Conservation (phyloP, 2,329 filamentous ascomycete genomes). For the Ophiostoma populinum region DNA sequence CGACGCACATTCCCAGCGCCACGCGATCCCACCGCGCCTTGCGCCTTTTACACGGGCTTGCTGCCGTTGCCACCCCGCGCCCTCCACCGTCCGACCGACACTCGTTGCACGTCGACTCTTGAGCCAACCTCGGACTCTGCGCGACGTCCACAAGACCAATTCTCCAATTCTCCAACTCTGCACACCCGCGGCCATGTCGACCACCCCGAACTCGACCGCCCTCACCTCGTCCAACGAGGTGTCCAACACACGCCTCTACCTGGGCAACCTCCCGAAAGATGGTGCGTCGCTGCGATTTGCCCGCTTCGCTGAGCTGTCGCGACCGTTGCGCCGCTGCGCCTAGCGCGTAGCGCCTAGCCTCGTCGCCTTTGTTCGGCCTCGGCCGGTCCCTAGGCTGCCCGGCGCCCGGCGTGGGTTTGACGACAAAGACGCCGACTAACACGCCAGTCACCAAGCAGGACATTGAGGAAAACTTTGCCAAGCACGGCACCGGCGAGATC, state of each 20-base stretch:
- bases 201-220: slow-evolving; percentile 2
- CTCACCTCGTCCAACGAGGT: slow-evolving; percentile 44
- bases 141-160: too few relatives aligned
- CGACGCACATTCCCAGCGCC: too few relatives aligned
- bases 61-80: too few relatives aligned
- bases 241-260: slow-evolving; percentile 84
- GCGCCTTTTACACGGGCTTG: too few relatives aligned
- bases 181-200: slow-evolving; percentile 9
- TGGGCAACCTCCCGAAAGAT: slow-evolving; percentile 77
- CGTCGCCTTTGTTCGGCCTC: slow-evolving; percentile 23
- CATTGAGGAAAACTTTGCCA: slow-evolving; percentile 87
- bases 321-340: too few relatives aligned
- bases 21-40: too few relatives aligned
- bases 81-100: too few relatives aligned
- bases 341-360: too few relatives aligned
- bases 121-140: too few relatives aligned
- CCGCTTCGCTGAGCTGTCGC: not conserved
- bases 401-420: too few relatives aligned
- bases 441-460: slow-evolving; percentile 80
- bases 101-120: too few relatives aligned
- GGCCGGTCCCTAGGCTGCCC: slow-evolving; percentile 1
- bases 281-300: slow-evolving; percentile 34
- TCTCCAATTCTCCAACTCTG: too few relatives aligned
- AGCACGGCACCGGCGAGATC: slow-evolving; percentile 92
- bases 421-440: slow-evolving; percentile 18